phyloP scores from a whole-genome alignment of 108 stramenopile genomes.

The Schizochytrium sp. region DNA sequence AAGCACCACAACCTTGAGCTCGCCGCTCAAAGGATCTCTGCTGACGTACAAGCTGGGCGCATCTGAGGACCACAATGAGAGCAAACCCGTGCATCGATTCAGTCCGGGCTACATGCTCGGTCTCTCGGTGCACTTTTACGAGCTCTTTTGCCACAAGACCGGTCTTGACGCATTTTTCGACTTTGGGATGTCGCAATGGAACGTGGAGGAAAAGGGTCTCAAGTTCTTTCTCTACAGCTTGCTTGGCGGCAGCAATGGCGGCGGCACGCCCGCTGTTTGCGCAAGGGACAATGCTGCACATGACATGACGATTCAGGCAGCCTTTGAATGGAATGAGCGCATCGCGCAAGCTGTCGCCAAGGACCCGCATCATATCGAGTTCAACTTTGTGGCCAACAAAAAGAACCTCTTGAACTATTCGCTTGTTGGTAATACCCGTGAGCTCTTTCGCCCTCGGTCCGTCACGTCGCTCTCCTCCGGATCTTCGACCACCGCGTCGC shows the following conservation, averaged over 20 bases:
- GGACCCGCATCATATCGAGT: background rate
- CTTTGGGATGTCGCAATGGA: conserved; percentile 12
- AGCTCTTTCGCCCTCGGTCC: background rate
- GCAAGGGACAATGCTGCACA: background rate
- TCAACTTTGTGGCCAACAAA: conserved; percentile 8
- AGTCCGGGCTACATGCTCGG: conserved; percentile 17
- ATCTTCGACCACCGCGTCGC: background rate
- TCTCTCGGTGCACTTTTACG: background rate
- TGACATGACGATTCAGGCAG: background rate
- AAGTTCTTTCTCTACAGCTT: background rate
- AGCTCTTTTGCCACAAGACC: background rate
- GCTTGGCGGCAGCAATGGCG: background rate
- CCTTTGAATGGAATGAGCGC: background rate
- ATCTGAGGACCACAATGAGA: background rate
- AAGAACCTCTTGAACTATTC: background rate
- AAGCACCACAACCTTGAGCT: background rate
- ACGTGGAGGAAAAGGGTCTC: background rate
- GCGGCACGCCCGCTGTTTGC: background rate
- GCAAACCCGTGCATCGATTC: background rate
- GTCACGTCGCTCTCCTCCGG: background rate
- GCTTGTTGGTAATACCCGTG: background rate
- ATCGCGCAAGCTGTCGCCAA: background rate
- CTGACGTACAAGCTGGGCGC: background rate
- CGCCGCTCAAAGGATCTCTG: conserved; percentile 5
- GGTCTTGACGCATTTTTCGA: background rate